phyloP scores from a whole-genome alignment of 306 rosid genomes.

The Hippophae gyantsensis region DNA sequence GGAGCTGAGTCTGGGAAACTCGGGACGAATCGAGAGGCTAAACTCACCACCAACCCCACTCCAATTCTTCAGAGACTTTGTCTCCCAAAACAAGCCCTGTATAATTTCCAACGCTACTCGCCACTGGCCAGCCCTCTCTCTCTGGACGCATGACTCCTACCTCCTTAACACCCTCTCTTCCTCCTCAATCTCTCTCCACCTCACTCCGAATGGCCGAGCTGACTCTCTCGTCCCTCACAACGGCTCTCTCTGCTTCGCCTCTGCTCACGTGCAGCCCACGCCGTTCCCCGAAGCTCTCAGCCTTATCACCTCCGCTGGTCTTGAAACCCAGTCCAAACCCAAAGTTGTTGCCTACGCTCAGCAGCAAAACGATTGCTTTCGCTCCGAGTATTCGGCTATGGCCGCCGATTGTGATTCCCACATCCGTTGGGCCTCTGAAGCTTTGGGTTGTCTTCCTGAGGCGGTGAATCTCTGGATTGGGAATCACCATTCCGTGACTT shows the following conservation, averaged over 20 bases:
- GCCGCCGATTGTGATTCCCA: constrained; percentile 50
- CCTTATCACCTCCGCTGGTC: constrained; percentile 16
- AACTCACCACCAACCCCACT: constrained; percentile 49
- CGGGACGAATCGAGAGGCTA: constrained; percentile 32
- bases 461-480: constrained; percentile 87
- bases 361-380: constrained; percentile 74
- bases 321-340: not conserved
- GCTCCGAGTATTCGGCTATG: constrained; percentile 48
- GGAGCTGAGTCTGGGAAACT: constrained; percentile 51
- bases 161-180: constrained; percentile 48
- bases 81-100: constrained; percentile 71
- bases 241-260: constrained; percentile 29
- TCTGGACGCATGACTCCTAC: constrained; percentile 44
- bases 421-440: constrained; percentile 57
- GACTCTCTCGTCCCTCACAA: constrained; percentile 37
- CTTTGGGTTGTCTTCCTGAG: constrained; percentile 53
- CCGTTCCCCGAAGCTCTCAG: constrained; percentile 25
- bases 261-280: constrained; percentile 23
- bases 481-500: constrained; percentile 43
- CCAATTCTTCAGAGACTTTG: constrained; percentile 43
- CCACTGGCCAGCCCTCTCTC: constrained; percentile 69
- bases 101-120: constrained; percentile 49
- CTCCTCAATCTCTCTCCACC: constrained; percentile 62
- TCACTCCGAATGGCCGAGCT: constrained; percentile 70
- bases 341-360: constrained; percentile 56